Evolutionary conservation across 805 yeast genomes (phyloP).

Genomic region (Ogataea dorogensis): DNA sequence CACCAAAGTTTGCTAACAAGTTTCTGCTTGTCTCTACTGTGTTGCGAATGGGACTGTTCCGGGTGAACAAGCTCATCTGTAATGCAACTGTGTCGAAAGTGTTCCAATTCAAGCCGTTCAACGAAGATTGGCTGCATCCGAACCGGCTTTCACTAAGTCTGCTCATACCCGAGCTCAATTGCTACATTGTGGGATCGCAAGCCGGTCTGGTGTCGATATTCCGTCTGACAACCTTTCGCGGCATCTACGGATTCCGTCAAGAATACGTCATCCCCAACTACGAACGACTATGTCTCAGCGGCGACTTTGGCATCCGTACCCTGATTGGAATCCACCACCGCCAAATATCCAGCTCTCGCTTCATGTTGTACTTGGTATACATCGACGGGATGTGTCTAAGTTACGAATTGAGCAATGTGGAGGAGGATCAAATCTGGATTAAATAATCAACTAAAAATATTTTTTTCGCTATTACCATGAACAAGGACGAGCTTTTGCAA

Average conservation of each 20-base stretch:
- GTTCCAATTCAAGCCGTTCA: constrained; percentile 36
- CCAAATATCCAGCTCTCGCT: constrained; percentile 12
- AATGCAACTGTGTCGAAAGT: constrained; percentile 44
- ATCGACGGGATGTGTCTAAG: constrained; percentile 28
- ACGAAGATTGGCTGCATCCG: constrained; percentile 34
- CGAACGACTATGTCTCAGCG: constrained; percentile 21
- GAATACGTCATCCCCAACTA: constrained; percentile 42
- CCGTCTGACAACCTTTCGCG: constrained; percentile 42
- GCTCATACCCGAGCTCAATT: constrained; percentile 40
- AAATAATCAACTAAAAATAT: constrained; percentile 3
- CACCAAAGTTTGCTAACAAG: constrained; percentile 27
- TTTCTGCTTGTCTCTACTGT: constrained; percentile 46
- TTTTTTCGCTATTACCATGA: constrained; percentile 32
- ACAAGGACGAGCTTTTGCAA: constrained; percentile 42
- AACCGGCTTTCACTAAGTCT: constrained; percentile 31
- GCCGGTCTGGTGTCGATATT: constrained; percentile 43
- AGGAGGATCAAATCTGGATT: constrained; percentile 5
- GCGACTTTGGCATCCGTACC: constrained; percentile 23
- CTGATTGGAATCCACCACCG: constrained; percentile 26
- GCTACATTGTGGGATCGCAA: constrained; percentile 43
- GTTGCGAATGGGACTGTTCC: constrained; percentile 42
- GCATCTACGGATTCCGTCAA: constrained; percentile 40
- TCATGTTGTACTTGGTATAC: constrained; percentile 24
- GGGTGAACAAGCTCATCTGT: constrained; percentile 45
- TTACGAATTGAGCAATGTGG: constrained; percentile 21